Evolutionary conservation across 768 basidiomycete genomes (phyloP), one percentile per base, ranked within the genome.

Genomic region (Rubroboletus satanas): DNA sequence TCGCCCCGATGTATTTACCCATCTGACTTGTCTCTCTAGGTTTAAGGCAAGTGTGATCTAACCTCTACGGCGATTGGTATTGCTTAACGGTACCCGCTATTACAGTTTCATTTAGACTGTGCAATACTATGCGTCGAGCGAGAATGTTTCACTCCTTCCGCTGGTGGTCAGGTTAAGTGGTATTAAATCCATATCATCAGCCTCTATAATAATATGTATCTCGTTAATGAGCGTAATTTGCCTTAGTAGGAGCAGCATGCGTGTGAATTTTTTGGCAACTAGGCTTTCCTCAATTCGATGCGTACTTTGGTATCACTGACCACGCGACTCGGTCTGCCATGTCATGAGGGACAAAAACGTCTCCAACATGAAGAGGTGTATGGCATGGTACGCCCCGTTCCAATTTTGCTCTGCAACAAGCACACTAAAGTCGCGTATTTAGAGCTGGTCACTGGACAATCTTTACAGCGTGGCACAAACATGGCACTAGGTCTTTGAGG

Each of bases 391-490:
- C 29, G 79, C 60, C 35, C 18, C 14, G 9, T 43, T 54, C 31
- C 21, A 26, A 5, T n/a, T 28, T 5, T 48, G 17, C 45, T 17
- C 47, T 37, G 9, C 39, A 32, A 42, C 31, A 42, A 46, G 32
- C 23, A 28, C 17, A 26, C 12, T 57, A 11, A 66, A 66, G 8
- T 33, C 5, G 8, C 17, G 42, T 21, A 44, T 44, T 5, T 72
- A 96, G 93, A 90, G 87, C 73, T 98, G 96, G 96, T 75, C 83
- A 11, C 83, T 87, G 0, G 82, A 83, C 62, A 98, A 98, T 74
- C 76, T 98, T 18, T 97, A 84, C 79, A 95, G 93, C 73, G 79
- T 97, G 45, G 21, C 21, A 21, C 21, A 21, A 21, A 21, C 21
- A 21, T 21, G 21, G 21, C 21, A 21, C 21, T 2, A 21, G 21